Conservation (phyloP, 208 protist species). For the Leishmania major region DNA sequence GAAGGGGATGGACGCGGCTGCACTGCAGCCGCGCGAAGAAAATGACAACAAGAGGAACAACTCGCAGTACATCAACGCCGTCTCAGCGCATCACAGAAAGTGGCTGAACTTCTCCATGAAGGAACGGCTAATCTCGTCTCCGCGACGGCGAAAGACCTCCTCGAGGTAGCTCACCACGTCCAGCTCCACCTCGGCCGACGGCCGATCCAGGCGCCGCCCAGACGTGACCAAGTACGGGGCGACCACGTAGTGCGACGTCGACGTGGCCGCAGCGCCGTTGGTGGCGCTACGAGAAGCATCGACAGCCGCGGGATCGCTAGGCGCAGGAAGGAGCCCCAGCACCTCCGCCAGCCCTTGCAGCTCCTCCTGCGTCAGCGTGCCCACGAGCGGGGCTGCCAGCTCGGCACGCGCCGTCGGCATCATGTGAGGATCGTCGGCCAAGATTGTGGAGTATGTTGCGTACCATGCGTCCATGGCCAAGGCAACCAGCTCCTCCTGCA, state of each 20-base stretch:
- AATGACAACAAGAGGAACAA: background rate
- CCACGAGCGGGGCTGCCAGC: slow-evolving; percentile 67
- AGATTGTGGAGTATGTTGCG: slow-evolving; percentile 74
- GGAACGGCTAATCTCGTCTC: slow-evolving; percentile 45
- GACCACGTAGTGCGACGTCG: slow-evolving; percentile 40
- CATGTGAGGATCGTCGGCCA: slow-evolving; percentile 54
- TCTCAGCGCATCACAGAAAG: slow-evolving; percentile 32
- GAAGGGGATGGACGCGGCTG: too few relatives aligned
- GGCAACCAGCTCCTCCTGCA: slow-evolving; percentile 67
- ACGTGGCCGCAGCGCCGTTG: background rate
- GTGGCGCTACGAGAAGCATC: background rate
- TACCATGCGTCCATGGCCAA: slow-evolving; percentile 90
- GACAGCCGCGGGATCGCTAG: background rate
- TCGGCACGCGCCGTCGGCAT: slow-evolving; percentile 70
- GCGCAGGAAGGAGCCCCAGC: slow-evolving; percentile 45
- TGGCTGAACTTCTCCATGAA: slow-evolving; percentile 52
- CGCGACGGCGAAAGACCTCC: slow-evolving; percentile 59
- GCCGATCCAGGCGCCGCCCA: slow-evolving; percentile 71
- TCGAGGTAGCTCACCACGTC: slow-evolving; percentile 76
- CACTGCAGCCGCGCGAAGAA: background rate
- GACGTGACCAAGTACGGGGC: slow-evolving; percentile 46
- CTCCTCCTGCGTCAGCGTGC: slow-evolving; percentile 50
- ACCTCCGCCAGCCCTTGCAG: slow-evolving; percentile 57
- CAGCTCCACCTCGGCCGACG: slow-evolving; percentile 69
- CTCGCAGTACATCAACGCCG: background rate